Evolutionary conservation across 352 stramenopile genomes (phyloP).

Genomic region (Phytophthora syringae): DNA sequence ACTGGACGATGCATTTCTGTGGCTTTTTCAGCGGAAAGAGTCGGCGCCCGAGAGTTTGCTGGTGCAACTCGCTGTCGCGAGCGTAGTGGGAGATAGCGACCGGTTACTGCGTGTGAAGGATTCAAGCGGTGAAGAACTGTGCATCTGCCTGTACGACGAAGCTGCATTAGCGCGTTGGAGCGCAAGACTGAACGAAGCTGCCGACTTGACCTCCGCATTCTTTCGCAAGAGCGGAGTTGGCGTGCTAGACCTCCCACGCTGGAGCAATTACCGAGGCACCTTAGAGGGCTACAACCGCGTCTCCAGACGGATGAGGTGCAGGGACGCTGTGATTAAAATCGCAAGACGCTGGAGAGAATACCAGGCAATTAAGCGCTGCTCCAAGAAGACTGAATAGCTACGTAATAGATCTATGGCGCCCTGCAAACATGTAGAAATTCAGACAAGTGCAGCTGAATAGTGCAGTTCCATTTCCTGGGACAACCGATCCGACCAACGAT

Average conservation of each 20-base stretch:
- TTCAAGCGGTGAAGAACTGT: conserved; percentile 53
- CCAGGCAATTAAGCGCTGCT: not conserved
- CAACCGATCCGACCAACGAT: not conserved
- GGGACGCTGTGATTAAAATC: conserved; percentile 37
- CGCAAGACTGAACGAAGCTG: conserved; percentile 46
- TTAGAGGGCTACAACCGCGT: conserved; percentile 46
- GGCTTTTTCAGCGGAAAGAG: conserved; percentile 59
- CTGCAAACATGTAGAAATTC: no score
- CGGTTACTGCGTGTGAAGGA: conserved; percentile 51
- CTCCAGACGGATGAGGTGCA: conserved; percentile 45
- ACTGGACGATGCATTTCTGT: conserved; percentile 58
- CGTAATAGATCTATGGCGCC: no score
- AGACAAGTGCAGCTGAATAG: no score
- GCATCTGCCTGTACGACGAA: conserved; percentile 44
- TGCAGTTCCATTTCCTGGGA: no score
- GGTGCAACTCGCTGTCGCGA: conserved; percentile 64
- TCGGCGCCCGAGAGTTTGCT: conserved; percentile 38
- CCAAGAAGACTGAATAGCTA: not conserved
- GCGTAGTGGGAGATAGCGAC: conserved; percentile 37
- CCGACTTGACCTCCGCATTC: conserved; percentile 44
- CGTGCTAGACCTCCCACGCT: conserved; percentile 42
- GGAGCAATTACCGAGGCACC: conserved; percentile 58
- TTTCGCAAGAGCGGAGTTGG: conserved; percentile 42
- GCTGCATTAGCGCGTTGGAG: conserved; percentile 40
- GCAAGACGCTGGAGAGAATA: conserved; percentile 25